Conservation (phyloP, 306 rosid genomes). For the Mimosa pudica region DNA sequence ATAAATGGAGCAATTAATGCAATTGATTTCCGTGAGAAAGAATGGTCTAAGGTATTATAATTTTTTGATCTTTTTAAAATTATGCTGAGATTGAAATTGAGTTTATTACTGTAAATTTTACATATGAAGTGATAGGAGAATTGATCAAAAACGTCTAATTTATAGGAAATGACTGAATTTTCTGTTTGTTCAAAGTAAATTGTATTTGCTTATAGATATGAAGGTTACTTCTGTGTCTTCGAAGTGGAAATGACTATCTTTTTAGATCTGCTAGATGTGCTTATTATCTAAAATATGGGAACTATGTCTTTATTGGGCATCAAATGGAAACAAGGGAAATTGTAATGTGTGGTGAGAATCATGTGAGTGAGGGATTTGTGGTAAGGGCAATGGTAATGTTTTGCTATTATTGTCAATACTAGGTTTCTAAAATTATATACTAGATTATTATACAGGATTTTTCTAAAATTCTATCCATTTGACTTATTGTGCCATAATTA, state of each 20-base stretch:
- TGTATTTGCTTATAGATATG: not conserved
- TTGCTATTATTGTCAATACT: not conserved
- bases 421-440: too few species aligned
- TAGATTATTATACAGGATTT: not conserved
- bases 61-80: too few species aligned
- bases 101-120: too few species aligned
- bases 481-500: not conserved
- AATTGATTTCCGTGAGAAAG: constrained; percentile 60
- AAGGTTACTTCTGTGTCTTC: not conserved
- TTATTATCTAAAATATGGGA: not conserved
- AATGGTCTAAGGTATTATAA: too few species aligned
- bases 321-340: not conserved
- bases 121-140: not conserved
- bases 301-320: not conserved
- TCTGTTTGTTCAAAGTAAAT: not conserved
- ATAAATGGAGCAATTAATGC: constrained; percentile 87
- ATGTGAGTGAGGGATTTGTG: too few species aligned
- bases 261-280: not conserved
- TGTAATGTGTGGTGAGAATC: too few species aligned
- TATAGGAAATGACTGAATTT: not conserved
- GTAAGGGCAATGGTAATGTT: too few species aligned
- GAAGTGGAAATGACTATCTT: not conserved
- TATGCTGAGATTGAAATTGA: too few species aligned
- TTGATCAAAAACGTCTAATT: not conserved
- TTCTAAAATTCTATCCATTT: not conserved